phyloP scores from a whole-genome alignment of 352 stramenopile species.

The Phytophthora ohioensis region DNA sequence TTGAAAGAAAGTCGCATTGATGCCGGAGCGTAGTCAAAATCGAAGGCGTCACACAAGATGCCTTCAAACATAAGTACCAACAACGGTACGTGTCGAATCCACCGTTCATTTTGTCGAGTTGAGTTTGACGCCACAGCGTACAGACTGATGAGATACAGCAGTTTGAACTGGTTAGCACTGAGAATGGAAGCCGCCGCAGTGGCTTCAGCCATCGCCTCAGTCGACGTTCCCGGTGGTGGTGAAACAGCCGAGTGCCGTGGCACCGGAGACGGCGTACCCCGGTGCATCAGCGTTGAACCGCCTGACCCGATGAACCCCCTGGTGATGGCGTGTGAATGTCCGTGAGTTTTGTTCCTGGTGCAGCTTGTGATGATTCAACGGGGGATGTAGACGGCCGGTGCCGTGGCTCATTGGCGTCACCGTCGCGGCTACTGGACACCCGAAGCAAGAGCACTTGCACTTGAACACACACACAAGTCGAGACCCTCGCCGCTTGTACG shows the following conservation, averaged over 20 bases:
- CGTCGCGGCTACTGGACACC: constrained; percentile 8
- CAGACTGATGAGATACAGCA: constrained; percentile 96
- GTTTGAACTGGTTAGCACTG: constrained; percentile 96
- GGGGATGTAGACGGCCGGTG: constrained; percentile 26
- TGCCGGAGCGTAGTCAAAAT: constrained; percentile 98
- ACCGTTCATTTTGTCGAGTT: constrained; percentile 93
- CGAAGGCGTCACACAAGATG: constrained; percentile 93
- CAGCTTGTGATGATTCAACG: constrained; percentile 18
- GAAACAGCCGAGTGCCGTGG: constrained; percentile 16
- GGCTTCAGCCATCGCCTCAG: constrained; percentile 28
- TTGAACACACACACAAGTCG: constrained; percentile 8
- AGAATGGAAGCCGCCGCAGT: constrained; percentile 54
- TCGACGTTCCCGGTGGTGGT: constrained; percentile 17
- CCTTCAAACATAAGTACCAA: constrained; percentile 98
- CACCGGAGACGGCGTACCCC: constrained; percentile 14
- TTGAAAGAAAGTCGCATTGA: constrained; percentile 94
- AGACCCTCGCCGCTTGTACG: no score
- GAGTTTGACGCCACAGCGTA: constrained; percentile 93
- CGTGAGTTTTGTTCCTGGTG: constrained; percentile 12
- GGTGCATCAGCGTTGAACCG: constrained; percentile 19
- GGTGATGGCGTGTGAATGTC: constrained; percentile 16
- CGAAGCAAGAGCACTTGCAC: constrained; percentile 5
- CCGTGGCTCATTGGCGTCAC: constrained; percentile 46
- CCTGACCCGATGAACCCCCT: constrained; percentile 20
- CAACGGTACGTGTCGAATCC: constrained; percentile 95